Evolutionary conservation across 768 basidiomycete genomes (phyloP), one percentile per base, ranked within the genome.

Genomic region (Boletus subcaerulescens): DNA sequence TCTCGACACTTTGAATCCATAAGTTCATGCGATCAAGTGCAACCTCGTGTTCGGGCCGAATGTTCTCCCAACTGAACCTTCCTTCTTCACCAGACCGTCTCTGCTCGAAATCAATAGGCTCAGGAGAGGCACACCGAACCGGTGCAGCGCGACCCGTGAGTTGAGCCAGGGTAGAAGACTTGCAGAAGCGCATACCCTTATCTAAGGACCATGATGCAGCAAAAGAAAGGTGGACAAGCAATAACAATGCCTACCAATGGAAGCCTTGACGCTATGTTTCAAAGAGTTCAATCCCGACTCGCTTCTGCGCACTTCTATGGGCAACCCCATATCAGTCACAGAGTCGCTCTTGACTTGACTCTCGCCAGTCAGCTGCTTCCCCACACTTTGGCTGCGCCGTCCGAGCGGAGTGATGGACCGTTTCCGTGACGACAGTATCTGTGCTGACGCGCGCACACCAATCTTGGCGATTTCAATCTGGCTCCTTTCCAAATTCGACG

Each of bases 1-100:
- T 86, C 71, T 93, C 90, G 15, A 91, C 87, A 55, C 84, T 89
- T 60, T 81, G 81, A 71, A 91, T 87, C 91, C 91, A 93, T 49
- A 87, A 73, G 2, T 83, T 79, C 86, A 93, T 85, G 48, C 90
- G 77, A 60, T 93, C 89, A 3, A 74, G 57, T 14, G 68, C 71
- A 4, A 68, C 58, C 44, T 71, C 66, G 18, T 57, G 61, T 45
- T 71, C 69, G 5, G 69, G 67, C 5, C 69, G 65, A 18, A 72
- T 72, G 20, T 71, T 58, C 51, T 71, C 69, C 67, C 71, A 71
- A 33, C 69, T 71, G 42, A 71, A 71, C 29, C 69, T 60, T 31
- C 71, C 69, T 48, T 65, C 70, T 40, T 70, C 69, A 22, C 58
- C 61, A 29, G 71, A 72, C 18, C 66, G 60, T 48, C 71, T 60